Percentiles rank a stretch among this genome's conserved stretches.
phyloP scores from a whole-genome alignment of 768 basidiomycete species.

The Mycena floridula region DNA sequence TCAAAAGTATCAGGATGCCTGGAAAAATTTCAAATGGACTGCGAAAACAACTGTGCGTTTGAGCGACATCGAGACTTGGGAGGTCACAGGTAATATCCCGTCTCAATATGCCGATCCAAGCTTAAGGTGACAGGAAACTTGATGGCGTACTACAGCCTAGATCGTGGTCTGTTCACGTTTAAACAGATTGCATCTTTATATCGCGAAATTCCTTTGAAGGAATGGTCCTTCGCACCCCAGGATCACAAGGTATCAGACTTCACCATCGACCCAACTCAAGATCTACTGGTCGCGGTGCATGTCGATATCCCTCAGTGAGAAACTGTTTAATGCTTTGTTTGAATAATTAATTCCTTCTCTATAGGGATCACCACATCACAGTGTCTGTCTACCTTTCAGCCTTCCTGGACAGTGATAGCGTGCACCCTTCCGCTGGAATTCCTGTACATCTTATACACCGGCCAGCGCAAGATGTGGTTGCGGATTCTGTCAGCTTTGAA shows the following conservation, averaged over 20 bases:
- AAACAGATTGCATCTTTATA: constrained; percentile 23
- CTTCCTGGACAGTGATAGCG: constrained; percentile 1
- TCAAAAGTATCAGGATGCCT: constrained; percentile 18
- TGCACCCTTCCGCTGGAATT: not conserved
- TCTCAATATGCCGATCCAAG: too few relatives aligned
- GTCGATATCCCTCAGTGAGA: too few relatives aligned
- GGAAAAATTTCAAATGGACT: constrained; percentile 20
- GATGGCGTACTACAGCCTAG: constrained; percentile 14
- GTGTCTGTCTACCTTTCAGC: constrained; percentile 2
- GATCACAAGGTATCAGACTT: constrained; percentile 28
- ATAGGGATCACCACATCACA: constrained; percentile 9
- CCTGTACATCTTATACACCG: too few relatives aligned
- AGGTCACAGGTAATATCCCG: constrained; percentile 27
- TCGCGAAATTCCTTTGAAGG: constrained; percentile 17
- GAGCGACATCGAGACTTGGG: constrained; percentile 21
- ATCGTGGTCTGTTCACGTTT: constrained; percentile 13
- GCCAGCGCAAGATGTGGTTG: too few relatives aligned
- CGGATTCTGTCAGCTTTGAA: constrained; percentile 14
- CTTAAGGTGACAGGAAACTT: too few relatives aligned
- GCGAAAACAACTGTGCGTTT: constrained; percentile 10
- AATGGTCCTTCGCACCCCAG: constrained; percentile 20
- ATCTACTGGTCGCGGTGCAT: constrained; percentile 28
- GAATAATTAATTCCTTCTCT: too few relatives aligned
- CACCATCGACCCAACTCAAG: constrained; percentile 26
- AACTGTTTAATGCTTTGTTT: too few relatives aligned